Base-by-base conservation (phyloP, 139 green algal genomes). In the Nannochloris sp. region DNA sequence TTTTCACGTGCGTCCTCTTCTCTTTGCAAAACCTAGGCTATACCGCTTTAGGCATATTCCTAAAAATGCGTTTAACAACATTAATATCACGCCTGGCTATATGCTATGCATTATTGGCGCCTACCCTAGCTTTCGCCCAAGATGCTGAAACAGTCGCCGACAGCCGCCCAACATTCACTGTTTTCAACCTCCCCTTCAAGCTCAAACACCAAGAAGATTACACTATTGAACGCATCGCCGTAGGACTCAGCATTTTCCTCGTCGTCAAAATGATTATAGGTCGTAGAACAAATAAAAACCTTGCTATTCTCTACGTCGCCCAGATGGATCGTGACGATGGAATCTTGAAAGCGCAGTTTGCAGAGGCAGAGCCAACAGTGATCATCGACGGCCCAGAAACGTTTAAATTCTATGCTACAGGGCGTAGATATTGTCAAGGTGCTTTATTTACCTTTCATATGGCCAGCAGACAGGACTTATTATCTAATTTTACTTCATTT, bases 381-480 rank as follows among this genome's bases (percentile, higher is more conserved):
- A 48, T 71, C 14, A 58, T 54, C 37, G 47, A 73, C 38, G 37
- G 13, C 29, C 57, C 42, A 31, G 29, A 55, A 29, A 46, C 24
- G 14, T 78, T 54, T 58, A 65, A 71, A 31, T 36, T 78, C 9
- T 78, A 60, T 33, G 59, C 63, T 12, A 56, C 37, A 19, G 71
- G 71, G 19, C 35, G 71, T 13, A 68, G 71, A 25, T 67, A 64
- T 58, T 61, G 54, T 48, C 38, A 73, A 59, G 71, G 55, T 32
- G 39, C 57, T 44, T 56, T 72, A 55, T 38, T 42, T 23, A 61
- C 38, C 3, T 61, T 76, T 37, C 42, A 53, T 31, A 42, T 72
- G 63, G 24, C 38, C 23, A 39, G 46, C 12, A 61, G 70, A n/a
- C 70, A 77, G 24, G 63, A 77, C 54, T 36, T 77, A 31, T 34